Base-by-base conservation (phyloP, 2,329 filamentous ascomycete species). In the Xylaria sp. region DNA sequence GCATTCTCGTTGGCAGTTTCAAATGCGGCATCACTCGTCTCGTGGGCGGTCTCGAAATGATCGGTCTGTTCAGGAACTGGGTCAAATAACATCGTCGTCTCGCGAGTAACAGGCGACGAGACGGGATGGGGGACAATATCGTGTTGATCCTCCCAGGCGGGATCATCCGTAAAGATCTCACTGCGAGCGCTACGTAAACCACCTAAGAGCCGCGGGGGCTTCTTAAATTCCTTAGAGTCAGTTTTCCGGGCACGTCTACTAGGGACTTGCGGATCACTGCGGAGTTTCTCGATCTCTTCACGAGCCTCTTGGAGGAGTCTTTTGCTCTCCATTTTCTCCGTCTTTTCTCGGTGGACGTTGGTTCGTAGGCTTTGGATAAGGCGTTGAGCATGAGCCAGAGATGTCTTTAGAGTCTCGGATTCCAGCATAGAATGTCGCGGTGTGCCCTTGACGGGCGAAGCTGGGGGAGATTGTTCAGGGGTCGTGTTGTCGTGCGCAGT, bases 261-360 rank as follows among this genome's bases (percentile, higher is more conserved):
- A 79, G 84, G 75, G 63, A 80, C 51, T 25, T 81, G 79, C 59
- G 81, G 82, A 39, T 89, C 87, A 66, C 84, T 88, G 68, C 90
- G 88, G 56, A 89, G 82, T 80, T 94, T 86, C 77, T 92, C 96
- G 33, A 99, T 83, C 77, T 99, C 96, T 78, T 99, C 96, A 43
- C 94, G 90, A 28, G 95, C 92, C 76, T 99, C 96, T 82, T 98
- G 95, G 36, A 98, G 88, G 88, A 99, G 93, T 68, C 95, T 92
- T 82, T 94, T 94, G 63, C 98, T 88, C 81, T 99, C 96, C 33
- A 98, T 88, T 85, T 98, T 99, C 81, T 99, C 96, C 0, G 95
- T 98, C 89, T 98, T 99, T 81, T 99, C 96, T 41, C 96, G 92
- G 80, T 99, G 95, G 56, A 98, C 92, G 76, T 94, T 97, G 79